A percentile compares a stretch with the other conserved stretches of the same genome.
phyloP scores from a whole-genome alignment of 805 yeast genomes.

The Candida nitratophila region DNA sequence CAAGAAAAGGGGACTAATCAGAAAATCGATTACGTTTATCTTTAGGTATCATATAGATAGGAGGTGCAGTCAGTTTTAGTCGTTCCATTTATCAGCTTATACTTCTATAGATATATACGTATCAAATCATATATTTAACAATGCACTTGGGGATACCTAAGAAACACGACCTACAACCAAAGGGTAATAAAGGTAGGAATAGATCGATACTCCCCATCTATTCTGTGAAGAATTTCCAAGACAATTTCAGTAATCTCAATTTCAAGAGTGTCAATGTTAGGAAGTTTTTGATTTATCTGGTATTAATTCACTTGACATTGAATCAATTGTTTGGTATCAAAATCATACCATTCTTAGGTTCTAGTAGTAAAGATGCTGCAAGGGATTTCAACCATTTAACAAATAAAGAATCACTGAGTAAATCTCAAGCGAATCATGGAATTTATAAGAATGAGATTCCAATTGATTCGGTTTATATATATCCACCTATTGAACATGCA shows the following conservation, averaged over 20 bases:
- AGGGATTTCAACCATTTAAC: conserved; percentile 15
- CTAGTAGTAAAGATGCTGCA: not conserved
- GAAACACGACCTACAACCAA: conserved; percentile 18
- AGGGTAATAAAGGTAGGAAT: conserved; percentile 5
- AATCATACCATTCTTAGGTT: not conserved
- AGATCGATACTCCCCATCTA: conserved; percentile 14
- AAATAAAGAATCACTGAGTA: conserved; percentile 15
- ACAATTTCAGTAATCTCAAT: conserved; percentile 7
- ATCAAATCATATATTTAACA: not conserved
- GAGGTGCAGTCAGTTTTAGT: too few species aligned
- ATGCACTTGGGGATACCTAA: conserved; percentile 22
- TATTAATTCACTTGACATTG: conserved; percentile 4
- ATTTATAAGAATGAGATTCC: conserved; percentile 36
- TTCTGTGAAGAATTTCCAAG: conserved; percentile 9
- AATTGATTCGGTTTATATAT: conserved; percentile 48
- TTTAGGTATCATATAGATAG: too few species aligned
- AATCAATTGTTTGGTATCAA: conserved; percentile 27
- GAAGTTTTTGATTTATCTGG: conserved; percentile 3
- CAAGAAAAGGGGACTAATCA: too few species aligned
- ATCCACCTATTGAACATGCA: conserved; percentile 72
- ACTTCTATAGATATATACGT: too few species aligned
- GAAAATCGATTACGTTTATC: too few species aligned
- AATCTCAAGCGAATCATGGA: conserved; percentile 31
- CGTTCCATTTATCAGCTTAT: too few species aligned
- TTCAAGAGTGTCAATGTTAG: conserved; percentile 1